Conservation (phyloP, 306 rosid species). For the Prunus kanzakura region DNA sequence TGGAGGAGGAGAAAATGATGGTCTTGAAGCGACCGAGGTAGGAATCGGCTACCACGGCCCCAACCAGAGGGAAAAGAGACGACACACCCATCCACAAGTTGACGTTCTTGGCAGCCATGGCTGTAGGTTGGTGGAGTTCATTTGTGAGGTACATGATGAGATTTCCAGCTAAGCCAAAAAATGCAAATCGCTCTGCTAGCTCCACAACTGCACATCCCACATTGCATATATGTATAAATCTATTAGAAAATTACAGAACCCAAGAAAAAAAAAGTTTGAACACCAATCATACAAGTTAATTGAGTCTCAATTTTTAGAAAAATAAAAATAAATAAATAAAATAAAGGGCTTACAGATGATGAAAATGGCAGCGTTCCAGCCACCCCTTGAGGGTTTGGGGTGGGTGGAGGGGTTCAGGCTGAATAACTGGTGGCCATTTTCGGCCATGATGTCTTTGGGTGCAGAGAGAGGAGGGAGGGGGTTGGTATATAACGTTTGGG, state of each 20-base stretch:
- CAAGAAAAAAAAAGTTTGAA: neutral
- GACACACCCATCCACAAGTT: conserved; percentile 57
- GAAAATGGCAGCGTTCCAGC: conserved; percentile 63
- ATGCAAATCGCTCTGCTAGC: conserved; percentile 49
- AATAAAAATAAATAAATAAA: neutral
- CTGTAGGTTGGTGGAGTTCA: conserved; percentile 21
- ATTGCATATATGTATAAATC: neutral
- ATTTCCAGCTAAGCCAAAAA: conserved; percentile 38
- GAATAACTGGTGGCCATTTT: neutral
- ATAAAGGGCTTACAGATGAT: conserved; percentile 33
- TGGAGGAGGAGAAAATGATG: conserved; percentile 26
- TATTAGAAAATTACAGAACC: neutral
- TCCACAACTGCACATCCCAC: conserved; percentile 40
- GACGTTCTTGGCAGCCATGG: conserved; percentile 39
- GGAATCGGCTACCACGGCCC: conserved; percentile 51
- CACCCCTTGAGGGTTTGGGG: conserved; percentile 28
- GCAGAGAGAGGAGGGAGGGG: neutral
- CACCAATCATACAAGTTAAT: neutral
- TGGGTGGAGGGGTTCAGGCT: neutral
- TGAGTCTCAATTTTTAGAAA: neutral
- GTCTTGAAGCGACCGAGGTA: conserved; percentile 54
- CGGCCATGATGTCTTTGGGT: neutral
- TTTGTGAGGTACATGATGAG: conserved; percentile 38
- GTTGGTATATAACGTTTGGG: neutral
- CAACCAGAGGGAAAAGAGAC: conserved; percentile 38